Conservation (phyloP, 208 protist species). For the Entamoeba moshkovskii region DNA sequence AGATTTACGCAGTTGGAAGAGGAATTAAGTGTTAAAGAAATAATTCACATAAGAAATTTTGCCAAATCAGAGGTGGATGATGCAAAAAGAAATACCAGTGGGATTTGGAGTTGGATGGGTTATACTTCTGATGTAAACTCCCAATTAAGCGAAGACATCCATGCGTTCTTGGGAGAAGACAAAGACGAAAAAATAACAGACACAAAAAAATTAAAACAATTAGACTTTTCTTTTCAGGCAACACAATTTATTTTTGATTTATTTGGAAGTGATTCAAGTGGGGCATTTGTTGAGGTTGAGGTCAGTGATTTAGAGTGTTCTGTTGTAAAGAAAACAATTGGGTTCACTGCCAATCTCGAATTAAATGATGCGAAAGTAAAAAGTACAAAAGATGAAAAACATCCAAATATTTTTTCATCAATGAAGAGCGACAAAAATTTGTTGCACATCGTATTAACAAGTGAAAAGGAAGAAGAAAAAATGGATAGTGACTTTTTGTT, state of each 20-base stretch:
- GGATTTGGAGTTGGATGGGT: not conserved
- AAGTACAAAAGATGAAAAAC: not conserved
- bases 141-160: not conserved
- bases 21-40: not conserved
- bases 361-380: not conserved
- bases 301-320: not conserved
- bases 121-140: not conserved
- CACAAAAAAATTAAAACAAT: not conserved
- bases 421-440: not conserved
- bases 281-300: not conserved
- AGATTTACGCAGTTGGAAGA: not conserved
- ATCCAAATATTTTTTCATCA: not conserved
- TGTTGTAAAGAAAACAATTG: not conserved
- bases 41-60: not conserved
- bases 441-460: not conserved
- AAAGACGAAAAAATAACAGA: not conserved
- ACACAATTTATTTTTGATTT: not conserved
- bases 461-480: slow-evolving; percentile 1
- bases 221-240: not conserved
- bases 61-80: not conserved
- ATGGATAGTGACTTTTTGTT: not conserved
- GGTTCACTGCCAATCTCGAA: not conserved
- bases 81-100: not conserved
- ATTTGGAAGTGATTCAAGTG: not conserved
- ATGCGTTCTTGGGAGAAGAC: not conserved